phyloP scores from a whole-genome alignment of 495 filamentous ascomycete genomes.

The Letharia columbiana region DNA sequence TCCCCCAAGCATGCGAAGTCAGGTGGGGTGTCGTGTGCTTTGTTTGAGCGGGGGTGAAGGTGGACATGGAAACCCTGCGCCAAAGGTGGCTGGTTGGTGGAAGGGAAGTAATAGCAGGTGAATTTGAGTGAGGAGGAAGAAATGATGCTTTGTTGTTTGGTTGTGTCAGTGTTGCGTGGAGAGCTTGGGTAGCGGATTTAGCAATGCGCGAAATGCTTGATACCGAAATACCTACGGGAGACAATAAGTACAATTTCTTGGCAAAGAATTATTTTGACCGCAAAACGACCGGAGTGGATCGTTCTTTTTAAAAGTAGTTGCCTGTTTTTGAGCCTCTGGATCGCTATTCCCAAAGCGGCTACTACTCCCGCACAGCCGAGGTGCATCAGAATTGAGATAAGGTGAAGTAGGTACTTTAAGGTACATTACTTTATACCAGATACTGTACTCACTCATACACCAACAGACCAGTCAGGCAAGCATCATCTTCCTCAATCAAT shows the following conservation, averaged over 20 bases:
- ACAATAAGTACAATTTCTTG: neutral
- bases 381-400: no score
- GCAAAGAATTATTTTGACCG: neutral
- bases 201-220: no score
- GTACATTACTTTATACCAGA: no score
- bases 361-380: neutral
- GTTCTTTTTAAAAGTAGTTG: neutral
- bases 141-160: neutral
- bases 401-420: no score
- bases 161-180: neutral
- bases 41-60: neutral
- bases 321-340: neutral
- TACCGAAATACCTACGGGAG: no score
- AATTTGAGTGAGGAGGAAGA: neutral
- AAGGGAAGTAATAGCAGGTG: neutral
- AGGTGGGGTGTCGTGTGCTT: conserved; percentile 8
- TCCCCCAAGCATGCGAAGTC: neutral
- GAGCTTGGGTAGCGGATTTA: no score
- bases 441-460: no score
- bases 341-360: neutral
- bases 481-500: no score
- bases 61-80: no score
- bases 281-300: neutral
- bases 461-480: no score
- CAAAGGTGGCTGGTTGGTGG: no score